phyloP scores from a whole-genome alignment of 148 eudicot genomes.

The Silene conica region DNA sequence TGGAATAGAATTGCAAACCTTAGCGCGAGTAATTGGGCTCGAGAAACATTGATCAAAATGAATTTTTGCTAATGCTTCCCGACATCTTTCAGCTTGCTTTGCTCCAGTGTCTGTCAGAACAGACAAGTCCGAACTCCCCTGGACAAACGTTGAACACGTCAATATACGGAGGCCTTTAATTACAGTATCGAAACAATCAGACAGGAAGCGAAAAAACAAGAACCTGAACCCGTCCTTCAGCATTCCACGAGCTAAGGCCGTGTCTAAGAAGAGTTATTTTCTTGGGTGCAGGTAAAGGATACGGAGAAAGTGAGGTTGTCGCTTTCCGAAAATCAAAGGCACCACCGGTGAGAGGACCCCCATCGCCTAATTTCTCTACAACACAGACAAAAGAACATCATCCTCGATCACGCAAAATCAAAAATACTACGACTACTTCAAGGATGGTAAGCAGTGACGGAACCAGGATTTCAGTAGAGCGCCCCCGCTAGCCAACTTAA shows the following conservation, averaged over 20 bases:
- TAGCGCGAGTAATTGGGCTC: constrained; percentile 77
- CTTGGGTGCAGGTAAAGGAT: constrained; percentile 45
- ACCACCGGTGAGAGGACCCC: constrained; percentile 51
- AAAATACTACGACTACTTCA: too few species aligned
- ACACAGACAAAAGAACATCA: background rate
- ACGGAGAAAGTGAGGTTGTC: constrained; percentile 51
- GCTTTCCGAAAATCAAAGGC: constrained; percentile 60
- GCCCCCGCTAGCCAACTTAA: too few species aligned
- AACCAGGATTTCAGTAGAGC: too few species aligned
- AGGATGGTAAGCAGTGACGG: too few species aligned
- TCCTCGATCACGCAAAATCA: too few species aligned
- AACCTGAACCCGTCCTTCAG: constrained; percentile 70
- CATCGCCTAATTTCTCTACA: constrained; percentile 30
- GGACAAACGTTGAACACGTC: constrained; percentile 12
- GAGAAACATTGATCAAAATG: constrained; percentile 66
- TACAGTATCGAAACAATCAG: background rate
- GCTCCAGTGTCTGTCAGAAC: constrained; percentile 54
- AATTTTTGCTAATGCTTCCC: constrained; percentile 48
- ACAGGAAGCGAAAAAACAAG: constrained; percentile 9
- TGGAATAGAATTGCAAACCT: constrained; percentile 37
- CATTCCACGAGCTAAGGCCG: constrained; percentile 75
- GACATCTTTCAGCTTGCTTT: constrained; percentile 61
- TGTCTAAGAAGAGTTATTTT: constrained; percentile 67
- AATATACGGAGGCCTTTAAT: background rate
- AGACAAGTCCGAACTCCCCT: constrained; percentile 74